These are phyloP conservation scores for Cyanodermella asteris DNA, from an alignment of 2,329 filamentous ascomycete species.

Conservation along the genomic window DNA sequence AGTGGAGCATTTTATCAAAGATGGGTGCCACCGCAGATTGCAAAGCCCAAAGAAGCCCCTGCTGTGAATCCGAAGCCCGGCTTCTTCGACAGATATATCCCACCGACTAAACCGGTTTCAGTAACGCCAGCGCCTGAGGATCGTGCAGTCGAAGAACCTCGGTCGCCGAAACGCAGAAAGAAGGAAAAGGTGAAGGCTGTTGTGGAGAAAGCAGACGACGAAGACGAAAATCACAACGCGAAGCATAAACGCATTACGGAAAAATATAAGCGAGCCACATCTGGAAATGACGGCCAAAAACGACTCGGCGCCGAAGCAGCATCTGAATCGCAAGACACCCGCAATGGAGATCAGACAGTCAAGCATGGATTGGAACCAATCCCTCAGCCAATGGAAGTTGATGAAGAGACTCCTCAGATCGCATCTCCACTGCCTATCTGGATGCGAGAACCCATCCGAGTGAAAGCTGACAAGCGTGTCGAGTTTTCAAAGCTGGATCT, in stretches of 20 bases:
- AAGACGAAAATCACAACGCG: slow-evolving; percentile 14
- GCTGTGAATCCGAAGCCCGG: slow-evolving; percentile 4
- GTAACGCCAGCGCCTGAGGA: background rate
- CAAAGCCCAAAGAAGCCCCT: background rate
- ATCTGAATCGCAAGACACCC: slow-evolving; percentile 8
- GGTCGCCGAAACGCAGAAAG: background rate
- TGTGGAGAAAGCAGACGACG: slow-evolving; percentile 10
- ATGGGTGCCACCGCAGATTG: no score
- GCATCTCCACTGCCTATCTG: slow-evolving; percentile 63
- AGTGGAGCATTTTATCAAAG: no score
- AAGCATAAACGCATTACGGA: no score
- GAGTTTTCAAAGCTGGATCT: slow-evolving; percentile 47
- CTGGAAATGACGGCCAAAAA: no score
- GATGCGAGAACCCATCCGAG: slow-evolving; percentile 54
- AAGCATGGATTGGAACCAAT: slow-evolving; percentile 60
- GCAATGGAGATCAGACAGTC: slow-evolving; percentile 20
- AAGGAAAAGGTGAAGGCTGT: slow-evolving; percentile 7
- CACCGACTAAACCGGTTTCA: slow-evolving; percentile 1
- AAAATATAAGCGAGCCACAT: no score
- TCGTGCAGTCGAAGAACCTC: background rate
- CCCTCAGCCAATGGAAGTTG: slow-evolving; percentile 49
- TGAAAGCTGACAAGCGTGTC: slow-evolving; percentile 35
- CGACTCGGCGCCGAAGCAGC: no score
- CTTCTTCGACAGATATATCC: slow-evolving; percentile 8
- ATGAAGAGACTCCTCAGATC: slow-evolving; percentile 37